A percentile compares a stretch with the other conserved stretches of the same genome.
Evolutionary conservation across 495 filamentous ascomycete genomes (phyloP).

Genomic region (Aspergillus nidulans): DNA sequence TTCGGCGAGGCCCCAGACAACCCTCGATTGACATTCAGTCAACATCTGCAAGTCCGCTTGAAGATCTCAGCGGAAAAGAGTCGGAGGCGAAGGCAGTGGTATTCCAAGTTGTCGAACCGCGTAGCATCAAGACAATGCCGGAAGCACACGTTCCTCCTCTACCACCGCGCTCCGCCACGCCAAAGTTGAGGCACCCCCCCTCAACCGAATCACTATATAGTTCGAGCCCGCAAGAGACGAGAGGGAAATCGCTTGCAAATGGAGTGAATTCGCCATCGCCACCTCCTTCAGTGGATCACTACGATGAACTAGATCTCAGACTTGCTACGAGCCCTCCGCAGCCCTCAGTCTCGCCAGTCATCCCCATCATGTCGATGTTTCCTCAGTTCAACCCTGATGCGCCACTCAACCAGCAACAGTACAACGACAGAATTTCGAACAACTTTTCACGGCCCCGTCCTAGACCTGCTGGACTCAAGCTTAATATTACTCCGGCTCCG

Average conservation of each 20-base stretch:
- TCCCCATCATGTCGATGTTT: constrained; percentile 68
- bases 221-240: constrained; percentile 17
- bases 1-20: constrained; percentile 28
- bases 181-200: constrained; percentile 13
- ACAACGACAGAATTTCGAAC: constrained; percentile 54
- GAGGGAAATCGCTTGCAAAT: constrained; percentile 30
- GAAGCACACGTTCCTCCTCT: constrained; percentile 16
- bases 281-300: not conserved
- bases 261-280: not conserved
- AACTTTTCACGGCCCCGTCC: constrained; percentile 34
- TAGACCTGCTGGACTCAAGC: constrained; percentile 32
- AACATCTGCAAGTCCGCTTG: constrained; percentile 31
- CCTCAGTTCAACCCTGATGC: constrained; percentile 73
- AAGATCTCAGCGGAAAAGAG: constrained; percentile 29
- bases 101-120: constrained; percentile 37
- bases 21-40: constrained; percentile 24
- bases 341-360: constrained; percentile 28
- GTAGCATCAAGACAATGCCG: constrained; percentile 25
- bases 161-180: constrained; percentile 16
- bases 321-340: constrained; percentile 30
- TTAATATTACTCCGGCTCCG: constrained; percentile 26
- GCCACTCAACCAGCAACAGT: constrained; percentile 63
- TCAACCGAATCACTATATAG: constrained; percentile 24
- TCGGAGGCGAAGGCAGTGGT: constrained; percentile 36
- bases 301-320: constrained; percentile 21